Base-by-base conservation (phyloP, 1,284 basidiomycete species). In the Ustilago nuda region DNA sequence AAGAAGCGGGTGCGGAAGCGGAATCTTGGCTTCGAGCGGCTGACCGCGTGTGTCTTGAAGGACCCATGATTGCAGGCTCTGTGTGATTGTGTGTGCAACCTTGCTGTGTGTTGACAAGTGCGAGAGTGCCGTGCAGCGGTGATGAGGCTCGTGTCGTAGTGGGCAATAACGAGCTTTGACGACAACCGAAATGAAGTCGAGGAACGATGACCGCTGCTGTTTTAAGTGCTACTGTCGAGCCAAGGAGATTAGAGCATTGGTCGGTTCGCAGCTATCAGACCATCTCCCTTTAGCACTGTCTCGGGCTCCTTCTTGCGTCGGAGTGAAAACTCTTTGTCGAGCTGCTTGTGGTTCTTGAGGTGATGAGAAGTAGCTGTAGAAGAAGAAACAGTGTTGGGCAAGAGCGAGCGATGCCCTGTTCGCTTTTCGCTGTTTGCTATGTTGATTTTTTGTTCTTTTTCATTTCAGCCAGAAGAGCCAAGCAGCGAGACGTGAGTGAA, bases 1-100 rank as follows among this genome's bases (percentile, higher is more conserved):
- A 43, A 9, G 65, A 61, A 60, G 61, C 23, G 39, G 60, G 12
- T 30, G 48, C 27, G 48, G 48, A 50, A 56, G 57, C 23, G 39
- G 60, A 54, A 3, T 61, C 57, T 12, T 57, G 61, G 35, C 55
- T 39, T 37, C 57, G 70, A 48, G 37, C 64, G 3, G 64, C 56
- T 39, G 69, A 48, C 9, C 68, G 53, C 13, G 60, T 72, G 64
- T 67, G 64, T 72, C 70, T 67, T 30, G 70, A 72, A 6, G 70
- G 70, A 4, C 70, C 70, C 70, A 72, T 72, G n/a, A 12, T 57
- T 55, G 50, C 45, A 7, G 8, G 52, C 11, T 43, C 7, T 36
- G 36, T 32, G 36, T 19, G 39, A n/a, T 50, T 15, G 54, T 43
- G 17, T 58, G 33, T 53, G 54, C 60, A 30, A 27, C 23, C 23